Evolutionary conservation across 805 yeast genomes (phyloP), one percentile per base, ranked within the genome.

Genomic region (Candida verbasci): DNA sequence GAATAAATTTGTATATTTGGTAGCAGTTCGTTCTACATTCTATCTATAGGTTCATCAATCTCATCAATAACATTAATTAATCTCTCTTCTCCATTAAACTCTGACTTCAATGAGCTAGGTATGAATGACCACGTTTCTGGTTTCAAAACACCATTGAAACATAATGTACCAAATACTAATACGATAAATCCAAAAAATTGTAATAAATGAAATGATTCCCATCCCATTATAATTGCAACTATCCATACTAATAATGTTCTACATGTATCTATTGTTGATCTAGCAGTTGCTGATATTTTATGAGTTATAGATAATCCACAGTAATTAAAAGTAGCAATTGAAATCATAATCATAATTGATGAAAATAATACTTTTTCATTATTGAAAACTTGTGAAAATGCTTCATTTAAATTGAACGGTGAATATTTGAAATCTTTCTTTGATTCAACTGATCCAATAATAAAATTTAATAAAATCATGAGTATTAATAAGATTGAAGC

Each of bases 221-320:
- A 85, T 3, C 91, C 93, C 44, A 84, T 49, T 16, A 57, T 35
- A 34, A 85, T 60, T 0, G 93, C 85, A 7, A 82, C 72, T 1
- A 80, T 25, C 94, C 94, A 85, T 12, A 85, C 89, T 18, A 82
- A 57, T 17, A 83, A 58, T 0, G 93, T 84, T 45, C 94, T 69
- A 41, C 84, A 80, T 0, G 88, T 80, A 50, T 85, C 94, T 34
- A 85, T 74, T 2, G 93, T 85, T 16, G 87, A 78, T 50, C 93
- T 68, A 2, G 89, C 71, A 1, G 94, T 84, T 23, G 94, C 93
- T 35, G 83, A 78, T 32, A 84, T 52, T 31, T 61, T 59, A 34
- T 74, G 68, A 2, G 94, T 85, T 25, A 85, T 61, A 7, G 86
- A 70, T 26, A 83, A 71, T 2, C 94, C 94, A 48, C 79, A 78